A percentile compares a stretch with the other conserved stretches of the same genome.
Conservation (phyloP, 2,329 filamentous ascomycete genomes). For the Dryadomyces quercivorus region DNA sequence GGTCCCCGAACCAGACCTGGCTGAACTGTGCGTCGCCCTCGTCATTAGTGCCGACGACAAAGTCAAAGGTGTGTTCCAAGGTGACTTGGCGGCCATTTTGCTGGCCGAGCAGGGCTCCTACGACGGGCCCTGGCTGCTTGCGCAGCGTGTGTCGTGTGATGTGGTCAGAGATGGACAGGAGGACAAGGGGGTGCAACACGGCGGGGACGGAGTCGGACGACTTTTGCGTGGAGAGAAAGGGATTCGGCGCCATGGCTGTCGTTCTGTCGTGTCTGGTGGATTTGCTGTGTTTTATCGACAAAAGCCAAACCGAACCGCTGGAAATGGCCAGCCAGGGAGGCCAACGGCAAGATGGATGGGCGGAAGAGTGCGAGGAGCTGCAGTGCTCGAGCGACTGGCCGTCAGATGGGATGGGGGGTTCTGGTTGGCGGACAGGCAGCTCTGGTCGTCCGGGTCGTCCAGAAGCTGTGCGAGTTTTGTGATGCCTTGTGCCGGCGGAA, state of each 20-base stretch:
- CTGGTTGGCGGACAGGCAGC: neutral
- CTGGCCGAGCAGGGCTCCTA: slow-evolving; percentile 81
- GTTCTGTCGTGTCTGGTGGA: neutral
- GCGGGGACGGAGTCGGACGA: slow-evolving; percentile 65
- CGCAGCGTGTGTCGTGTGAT: slow-evolving; percentile 83
- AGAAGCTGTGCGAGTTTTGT: neutral
- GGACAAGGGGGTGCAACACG: slow-evolving; percentile 82
- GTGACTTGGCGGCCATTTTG: slow-evolving; percentile 85
- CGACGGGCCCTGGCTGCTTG: slow-evolving; percentile 59
- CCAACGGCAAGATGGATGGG: neutral
- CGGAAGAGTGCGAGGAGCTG: neutral
- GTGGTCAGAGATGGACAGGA: slow-evolving; percentile 94
- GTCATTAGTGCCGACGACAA: slow-evolving; percentile 38
- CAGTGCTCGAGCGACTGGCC: neutral
- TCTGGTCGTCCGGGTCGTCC: neutral
- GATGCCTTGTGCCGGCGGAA: neutral
- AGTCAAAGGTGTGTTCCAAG: slow-evolving; percentile 87
- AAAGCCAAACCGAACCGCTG: neutral
- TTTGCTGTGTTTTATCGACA: neutral
- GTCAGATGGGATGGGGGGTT: neutral
- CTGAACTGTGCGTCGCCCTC: slow-evolving; percentile 53
- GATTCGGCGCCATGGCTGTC: slow-evolving; percentile 25
- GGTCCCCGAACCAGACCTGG: slow-evolving; percentile 58
- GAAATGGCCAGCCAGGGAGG: neutral
- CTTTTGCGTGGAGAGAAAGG: slow-evolving; percentile 54